Evolutionary conservation across 2,329 filamentous ascomycete species (phyloP), one percentile per base, ranked within the genome.

Genomic region (Fusarium sp.): DNA sequence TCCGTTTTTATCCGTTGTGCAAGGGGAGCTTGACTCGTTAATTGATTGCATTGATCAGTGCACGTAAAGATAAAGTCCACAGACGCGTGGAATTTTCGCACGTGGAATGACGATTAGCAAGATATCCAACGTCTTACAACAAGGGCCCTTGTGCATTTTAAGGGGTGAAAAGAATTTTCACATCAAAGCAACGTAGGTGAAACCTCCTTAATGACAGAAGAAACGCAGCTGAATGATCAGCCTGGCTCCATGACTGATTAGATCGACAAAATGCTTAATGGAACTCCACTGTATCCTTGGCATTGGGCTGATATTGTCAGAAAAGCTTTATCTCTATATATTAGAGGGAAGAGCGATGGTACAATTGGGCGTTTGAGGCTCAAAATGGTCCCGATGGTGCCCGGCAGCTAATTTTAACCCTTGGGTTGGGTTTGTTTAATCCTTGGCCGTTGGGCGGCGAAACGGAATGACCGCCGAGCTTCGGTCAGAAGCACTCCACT

Each of bases 381-480:
- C 52, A 58, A 53, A 45, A 47, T 41, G 42, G 22, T 59, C 55
- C 68, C 50, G 55, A 57, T 59, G 14, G 47, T 20, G 64, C 65
- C 68, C 67, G 59, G 70, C 59, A 65, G 29, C 62, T 68, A 68
- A 71, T 73, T 65, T 68, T 35, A 38, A 68, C 54, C 63, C 63
- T 68, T 31, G 52, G 25, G 61, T 74, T 73, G 59, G 70, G 70
- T 55, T 36, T 41, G 14, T 22, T 52, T 42, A 22, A 35, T 36
- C 61, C 61, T 57, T 62, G 57, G 35, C 14, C 9, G 33, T 73
- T 72, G 70, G 71, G 71, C 67, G 71, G 62, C 71, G 67, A 71
- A 65, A 62, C 62, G 55, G 62, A 61, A 57, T 64, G 52, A 18
- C 67, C 54, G 71, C 62, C 55, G 66, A 65, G 36, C 35, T 55